Evolutionary conservation across 805 yeast genomes (phyloP).

Genomic region (Hanseniaspora pseudoguilliermondii): DNA sequence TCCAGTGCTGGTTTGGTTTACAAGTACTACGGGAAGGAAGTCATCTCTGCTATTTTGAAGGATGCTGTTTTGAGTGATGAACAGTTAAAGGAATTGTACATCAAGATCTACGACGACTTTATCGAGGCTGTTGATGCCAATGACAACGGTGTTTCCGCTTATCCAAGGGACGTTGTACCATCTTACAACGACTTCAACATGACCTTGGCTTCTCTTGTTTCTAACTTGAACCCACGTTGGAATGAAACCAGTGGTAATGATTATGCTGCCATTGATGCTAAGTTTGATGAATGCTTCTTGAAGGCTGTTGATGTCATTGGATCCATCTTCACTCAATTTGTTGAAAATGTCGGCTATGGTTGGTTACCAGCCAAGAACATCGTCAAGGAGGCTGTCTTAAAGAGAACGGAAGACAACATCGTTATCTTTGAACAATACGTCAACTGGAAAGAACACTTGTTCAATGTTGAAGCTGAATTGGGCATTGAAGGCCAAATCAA

Average conservation of each 20-base stretch:
- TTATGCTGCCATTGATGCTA: constrained; percentile 49
- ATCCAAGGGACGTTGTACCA: constrained; percentile 35
- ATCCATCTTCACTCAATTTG: constrained; percentile 50
- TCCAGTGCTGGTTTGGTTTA: constrained; percentile 89
- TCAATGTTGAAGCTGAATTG: constrained; percentile 51
- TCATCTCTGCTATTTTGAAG: constrained; percentile 36
- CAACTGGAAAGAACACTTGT: constrained; percentile 94
- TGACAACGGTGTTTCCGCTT: constrained; percentile 81
- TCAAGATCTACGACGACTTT: constrained; percentile 71
- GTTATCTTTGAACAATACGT: constrained; percentile 62
- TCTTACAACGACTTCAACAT: constrained; percentile 61
- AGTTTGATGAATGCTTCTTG: constrained; percentile 51
- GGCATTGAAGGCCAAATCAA: constrained; percentile 43
- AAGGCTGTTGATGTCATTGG: constrained; percentile 80
- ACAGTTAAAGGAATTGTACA: constrained; percentile 52
- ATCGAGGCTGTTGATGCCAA: constrained; percentile 90
- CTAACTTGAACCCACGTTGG: constrained; percentile 80
- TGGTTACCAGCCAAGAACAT: constrained; percentile 84
- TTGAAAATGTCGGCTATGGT: constrained; percentile 61
- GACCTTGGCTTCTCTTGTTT: constrained; percentile 63
- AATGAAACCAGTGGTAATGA: constrained; percentile 23
- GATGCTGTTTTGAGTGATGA: constrained; percentile 33
- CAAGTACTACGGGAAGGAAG: constrained; percentile 70
- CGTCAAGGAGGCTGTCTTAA: constrained; percentile 56
- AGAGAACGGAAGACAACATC: constrained; percentile 58